Percentiles rank a stretch among this genome's conserved stretches.
phyloP scores from a whole-genome alignment of 2,329 filamentous ascomycete species.

The Sporothrix euskadiensis region DNA sequence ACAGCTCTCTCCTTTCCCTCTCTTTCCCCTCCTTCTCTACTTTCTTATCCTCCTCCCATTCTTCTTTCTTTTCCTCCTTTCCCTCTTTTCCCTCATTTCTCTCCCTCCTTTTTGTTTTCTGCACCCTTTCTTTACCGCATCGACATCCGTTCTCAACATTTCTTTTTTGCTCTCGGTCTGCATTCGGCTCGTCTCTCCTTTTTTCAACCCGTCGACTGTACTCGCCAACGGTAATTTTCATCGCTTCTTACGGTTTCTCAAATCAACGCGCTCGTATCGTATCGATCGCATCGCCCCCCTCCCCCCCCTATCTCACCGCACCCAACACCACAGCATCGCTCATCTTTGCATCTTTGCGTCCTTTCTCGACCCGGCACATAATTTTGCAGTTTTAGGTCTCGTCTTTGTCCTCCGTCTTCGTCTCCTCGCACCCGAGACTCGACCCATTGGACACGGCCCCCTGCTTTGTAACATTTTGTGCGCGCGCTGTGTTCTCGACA shows the following conservation, averaged over 20 bases:
- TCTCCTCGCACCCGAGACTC: slow-evolving; percentile 15
- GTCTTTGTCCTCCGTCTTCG: neutral
- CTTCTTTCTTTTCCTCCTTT: neutral
- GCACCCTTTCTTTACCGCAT: neutral
- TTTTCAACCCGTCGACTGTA: neutral
- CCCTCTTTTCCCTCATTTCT: neutral
- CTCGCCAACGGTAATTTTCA: neutral
- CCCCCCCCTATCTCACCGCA: slow-evolving; percentile 3
- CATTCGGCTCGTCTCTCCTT: neutral
- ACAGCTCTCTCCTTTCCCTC: neutral
- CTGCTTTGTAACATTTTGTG: slow-evolving; percentile 18
- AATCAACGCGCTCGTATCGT: neutral
- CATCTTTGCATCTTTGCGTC: neutral
- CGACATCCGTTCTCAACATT: neutral
- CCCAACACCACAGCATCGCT: neutral
- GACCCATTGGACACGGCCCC: slow-evolving; percentile 26
- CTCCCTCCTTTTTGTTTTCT: neutral
- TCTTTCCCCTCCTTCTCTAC: neutral
- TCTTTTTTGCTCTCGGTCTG: neutral
- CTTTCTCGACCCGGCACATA: neutral
- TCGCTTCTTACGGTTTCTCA: neutral
- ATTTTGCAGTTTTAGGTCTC: neutral
- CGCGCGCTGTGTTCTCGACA: slow-evolving; percentile 11
- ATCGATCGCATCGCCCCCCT: neutral
- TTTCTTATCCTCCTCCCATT: neutral